phyloP scores from a whole-genome alignment of 306 rosid genomes.

The Prunus padus region DNA sequence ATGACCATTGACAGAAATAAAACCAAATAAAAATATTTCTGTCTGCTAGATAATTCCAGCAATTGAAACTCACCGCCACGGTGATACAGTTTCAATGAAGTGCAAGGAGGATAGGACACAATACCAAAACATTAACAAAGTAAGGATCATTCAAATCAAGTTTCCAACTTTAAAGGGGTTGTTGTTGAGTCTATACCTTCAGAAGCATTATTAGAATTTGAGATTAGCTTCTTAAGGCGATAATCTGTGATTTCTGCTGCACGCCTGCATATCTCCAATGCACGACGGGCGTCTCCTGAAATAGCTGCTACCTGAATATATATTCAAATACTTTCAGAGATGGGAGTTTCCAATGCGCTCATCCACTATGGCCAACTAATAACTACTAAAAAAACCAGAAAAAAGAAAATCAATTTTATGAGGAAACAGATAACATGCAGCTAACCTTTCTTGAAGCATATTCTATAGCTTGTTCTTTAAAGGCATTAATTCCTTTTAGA shows the following conservation, averaged over 20 bases:
- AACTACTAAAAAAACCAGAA: background rate
- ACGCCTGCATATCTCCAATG: constrained; percentile 87
- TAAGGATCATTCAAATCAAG: background rate
- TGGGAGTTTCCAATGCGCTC: background rate
- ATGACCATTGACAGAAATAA: background rate
- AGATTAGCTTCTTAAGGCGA: constrained; percentile 45
- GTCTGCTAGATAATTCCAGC: background rate
- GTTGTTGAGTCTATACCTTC: constrained; percentile 43
- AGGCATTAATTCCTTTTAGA: constrained; percentile 80
- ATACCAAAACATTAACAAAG: background rate
- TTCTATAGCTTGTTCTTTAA: constrained; percentile 69
- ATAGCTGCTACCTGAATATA: constrained; percentile 83
- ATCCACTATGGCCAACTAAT: background rate
- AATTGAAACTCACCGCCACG: background rate
- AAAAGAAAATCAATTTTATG: background rate
- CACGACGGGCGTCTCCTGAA: constrained; percentile 98
- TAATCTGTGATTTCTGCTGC: constrained; percentile 94
- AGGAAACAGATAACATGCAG: background rate
- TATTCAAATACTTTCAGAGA: constrained; percentile 21
- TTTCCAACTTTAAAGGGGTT: background rate
- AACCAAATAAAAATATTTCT: background rate
- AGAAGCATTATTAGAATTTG: constrained; percentile 36
- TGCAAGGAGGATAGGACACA: background rate
- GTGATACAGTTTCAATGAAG: background rate
- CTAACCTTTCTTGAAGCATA: constrained; percentile 21